These are phyloP conservation scores for Backusella sp. DNA, from an alignment of 192 early-diverging fungal genomes.

Conservation along the genomic window DNA sequence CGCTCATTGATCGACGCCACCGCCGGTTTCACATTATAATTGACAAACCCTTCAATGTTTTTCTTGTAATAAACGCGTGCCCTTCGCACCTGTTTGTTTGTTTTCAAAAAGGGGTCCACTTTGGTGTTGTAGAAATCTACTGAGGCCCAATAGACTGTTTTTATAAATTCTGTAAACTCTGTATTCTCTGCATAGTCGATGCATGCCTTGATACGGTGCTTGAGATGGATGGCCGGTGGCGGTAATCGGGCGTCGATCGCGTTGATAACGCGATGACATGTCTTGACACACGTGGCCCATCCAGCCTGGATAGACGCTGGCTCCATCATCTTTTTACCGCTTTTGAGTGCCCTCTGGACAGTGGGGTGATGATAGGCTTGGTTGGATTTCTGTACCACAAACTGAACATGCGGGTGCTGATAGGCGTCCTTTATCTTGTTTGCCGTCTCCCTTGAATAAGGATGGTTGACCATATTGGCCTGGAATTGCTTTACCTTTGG, in stretches of 20 bases:
- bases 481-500: background rate
- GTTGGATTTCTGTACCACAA: background rate
- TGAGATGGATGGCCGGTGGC: background rate
- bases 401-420: background rate
- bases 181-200: background rate
- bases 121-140: background rate
- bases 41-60: background rate
- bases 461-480: background rate
- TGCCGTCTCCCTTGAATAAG: background rate
- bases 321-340: background rate
- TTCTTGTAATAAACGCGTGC: background rate
- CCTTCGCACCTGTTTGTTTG: background rate
- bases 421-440: background rate
- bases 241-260: background rate
- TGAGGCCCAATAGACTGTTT: background rate
- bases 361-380: background rate
- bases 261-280: background rate
- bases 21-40: background rate
- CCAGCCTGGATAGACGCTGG: background rate
- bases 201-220: background rate
- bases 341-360: background rate
- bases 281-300: background rate
- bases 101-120: background rate
- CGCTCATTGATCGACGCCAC: background rate
- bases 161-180: background rate